Evolutionary conservation across 148 eudicot species (phyloP), one percentile per base, ranked within the genome.

Genomic region (Polygonum aviculare): DNA sequence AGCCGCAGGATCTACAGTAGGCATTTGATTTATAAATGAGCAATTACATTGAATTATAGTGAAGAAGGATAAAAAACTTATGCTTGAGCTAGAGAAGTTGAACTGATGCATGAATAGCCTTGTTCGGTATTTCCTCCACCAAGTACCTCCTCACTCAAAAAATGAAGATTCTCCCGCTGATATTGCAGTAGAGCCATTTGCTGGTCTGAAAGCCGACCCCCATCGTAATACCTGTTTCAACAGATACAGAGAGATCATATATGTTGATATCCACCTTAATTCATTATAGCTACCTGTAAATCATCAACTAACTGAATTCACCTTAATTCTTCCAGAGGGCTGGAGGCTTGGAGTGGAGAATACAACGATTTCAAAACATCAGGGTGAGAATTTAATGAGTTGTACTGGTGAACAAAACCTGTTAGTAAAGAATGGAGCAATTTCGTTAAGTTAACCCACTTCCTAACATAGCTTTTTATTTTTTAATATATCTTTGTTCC

Each of bases 181-280:
- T 95, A 95, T 74, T 95, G 99, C 84, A 95, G 83, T 80, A 95
- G 79, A 57, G 99, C 99, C 99, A 95, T 95, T 80, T 93, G 99
- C 89, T 95, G 99, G 87, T 95, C 99, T 84, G 99, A 87, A 45
- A 95, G 97, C 67, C 98, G 88, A 33, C 90, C 91, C 65, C 93
- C 97, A 78, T 95, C 99, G 77, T 95, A 86, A 83, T 95, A 95
- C 88, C 99, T 95, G 82, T 79, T 22, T 59, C 22, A 21, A 15
- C 31, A 45, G 38, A 72, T 19, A 67, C 44, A 67, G 72, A 67
- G 38, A 67, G 45, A 67, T 21, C 44, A 7, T 12, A 67, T 14
- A 67, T 36, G 45, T 35, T 36, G 21, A 38, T 26, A 60, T 26
- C 38, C 21, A 67, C 44, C 7, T 21, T 67, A 19, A 19, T 12